These are phyloP conservation scores for Fusarium annulatum DNA, from an alignment of 2,329 filamentous ascomycete species.

Conservation along the genomic window DNA sequence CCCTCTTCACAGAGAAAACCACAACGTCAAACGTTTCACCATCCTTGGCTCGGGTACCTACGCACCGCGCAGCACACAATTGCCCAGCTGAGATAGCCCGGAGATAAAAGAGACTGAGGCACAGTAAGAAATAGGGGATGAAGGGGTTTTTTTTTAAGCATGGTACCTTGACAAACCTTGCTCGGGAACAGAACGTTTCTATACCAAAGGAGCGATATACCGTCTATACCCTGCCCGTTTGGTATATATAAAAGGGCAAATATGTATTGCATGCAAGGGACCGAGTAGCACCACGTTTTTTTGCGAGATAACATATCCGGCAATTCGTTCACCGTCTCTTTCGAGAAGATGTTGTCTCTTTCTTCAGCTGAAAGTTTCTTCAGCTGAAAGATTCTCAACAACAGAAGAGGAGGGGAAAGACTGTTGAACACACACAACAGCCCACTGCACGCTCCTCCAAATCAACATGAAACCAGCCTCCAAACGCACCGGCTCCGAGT, in stretches of 20 bases:
- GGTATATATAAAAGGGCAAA: conserved; percentile 20
- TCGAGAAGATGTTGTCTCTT: not conserved
- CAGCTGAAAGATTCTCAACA: not conserved
- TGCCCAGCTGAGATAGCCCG: conserved; percentile 2
- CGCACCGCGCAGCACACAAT: not conserved
- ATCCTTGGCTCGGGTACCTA: conserved; percentile 11
- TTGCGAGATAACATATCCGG: conserved; percentile 12
- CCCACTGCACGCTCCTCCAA: conserved; percentile 41
- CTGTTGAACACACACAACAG: conserved; percentile 17
- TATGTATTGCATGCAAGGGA: conserved; percentile 32
- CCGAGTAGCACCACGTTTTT: conserved; percentile 23
- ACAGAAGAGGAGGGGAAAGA: not conserved
- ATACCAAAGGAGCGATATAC: conserved; percentile 25
- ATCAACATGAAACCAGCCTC: conserved; percentile 39
- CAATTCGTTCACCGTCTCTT: conserved; percentile 29
- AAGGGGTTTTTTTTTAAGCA: not conserved
- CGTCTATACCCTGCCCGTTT: conserved; percentile 11
- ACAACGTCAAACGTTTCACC: conserved; percentile 29
- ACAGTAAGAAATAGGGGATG: conserved; percentile 21
- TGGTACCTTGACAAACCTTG: conserved; percentile 5
- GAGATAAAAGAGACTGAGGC: conserved; percentile 13
- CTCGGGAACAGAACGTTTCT: conserved; percentile 29
- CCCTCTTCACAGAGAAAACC: not conserved
- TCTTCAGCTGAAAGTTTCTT: not conserved
- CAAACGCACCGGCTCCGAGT: conserved; percentile 24